Evolutionary conservation across 148 eudicot species (phyloP), one percentile per base, ranked within the genome.

Genomic region (Silene latifolia): DNA sequence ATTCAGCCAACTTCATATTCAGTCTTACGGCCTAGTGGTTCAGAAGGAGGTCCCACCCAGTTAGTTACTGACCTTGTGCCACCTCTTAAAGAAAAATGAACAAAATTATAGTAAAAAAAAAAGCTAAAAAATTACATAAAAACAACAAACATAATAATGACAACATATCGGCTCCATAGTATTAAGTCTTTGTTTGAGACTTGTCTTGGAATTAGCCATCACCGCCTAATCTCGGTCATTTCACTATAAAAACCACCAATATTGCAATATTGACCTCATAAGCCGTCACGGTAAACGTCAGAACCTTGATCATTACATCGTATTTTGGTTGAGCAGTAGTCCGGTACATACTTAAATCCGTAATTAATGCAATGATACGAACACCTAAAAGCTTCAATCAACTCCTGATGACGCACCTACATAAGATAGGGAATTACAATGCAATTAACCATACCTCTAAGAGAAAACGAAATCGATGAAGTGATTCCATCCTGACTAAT

Each of bases 401-500:
- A 51, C 56, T 51, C 5, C 11, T 19, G 29, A n/a, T 3, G 12
- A 66, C 13, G 13, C 27, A 53, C 62, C 65, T 53, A 19, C 4
- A 74, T 12, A 66, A 66, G 12, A 18, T 67, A 21, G 10, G 27
- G 13, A 48, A 20, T 27, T 48, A 1, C 2, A 48, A 61, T 60
- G 53, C 71, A 57, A 44, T 51, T 60, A 74, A 29, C 63, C 79
- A 75, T 86, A 95, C 97, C 98, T 92, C 96, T 82, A 95, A 81
- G 63, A 92, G 91, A 86, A 80, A 89, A 76, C 83, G 74, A 74
- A 92, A 85, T 76, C 97, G 89, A 39, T 83, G 86, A 78, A 95
- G 87, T 77, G 89, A 71, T 62, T 88, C 97, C 98, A 92, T 95
- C 82, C 98, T 88, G 71, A 95, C 92, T 66, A 95, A 84, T 74